Evolutionary conservation across 257 asterid genomes (phyloP).

Genomic region (Scutellaria baicalensis): DNA sequence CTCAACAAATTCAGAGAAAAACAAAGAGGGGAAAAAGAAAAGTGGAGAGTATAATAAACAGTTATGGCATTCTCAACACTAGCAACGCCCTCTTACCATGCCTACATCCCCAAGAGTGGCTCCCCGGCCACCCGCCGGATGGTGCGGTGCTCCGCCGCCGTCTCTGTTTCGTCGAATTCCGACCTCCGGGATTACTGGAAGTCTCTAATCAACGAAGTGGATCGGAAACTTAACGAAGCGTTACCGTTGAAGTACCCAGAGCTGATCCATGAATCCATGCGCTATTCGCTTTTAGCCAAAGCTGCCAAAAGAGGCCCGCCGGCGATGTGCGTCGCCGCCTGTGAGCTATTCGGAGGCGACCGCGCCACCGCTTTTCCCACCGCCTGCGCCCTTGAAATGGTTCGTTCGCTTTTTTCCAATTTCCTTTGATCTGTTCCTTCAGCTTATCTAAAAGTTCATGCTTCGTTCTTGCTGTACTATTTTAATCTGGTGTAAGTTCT

Average conservation of each 20-base stretch:
- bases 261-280: slow-evolving; percentile 85
- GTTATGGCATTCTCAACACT: slow-evolving; percentile 24
- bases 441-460: too few relatives aligned
- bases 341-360: slow-evolving; percentile 75
- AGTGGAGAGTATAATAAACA: background rate
- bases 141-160: slow-evolving; percentile 33
- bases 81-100: slow-evolving; percentile 6
- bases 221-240: slow-evolving; percentile 71
- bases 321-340: slow-evolving; percentile 84
- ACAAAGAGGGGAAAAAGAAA: background rate
- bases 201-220: slow-evolving; percentile 59
- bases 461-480: too few relatives aligned
- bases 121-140: slow-evolving; percentile 22
- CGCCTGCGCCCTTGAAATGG: slow-evolving; percentile 98
- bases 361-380: slow-evolving; percentile 89
- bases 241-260: slow-evolving; percentile 65
- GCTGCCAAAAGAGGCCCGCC: slow-evolving; percentile 86
- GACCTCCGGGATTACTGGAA: slow-evolving; percentile 73
- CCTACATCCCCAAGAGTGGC: slow-evolving; percentile 11
- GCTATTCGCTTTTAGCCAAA: slow-evolving; percentile 73
- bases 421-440: too few relatives aligned
- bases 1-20: background rate
- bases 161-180: slow-evolving; percentile 27
- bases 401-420: background rate
- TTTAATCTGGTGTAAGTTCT: background rate